Base-by-base conservation (phyloP, 208 protist species). In the Strigomonas galati region DNA sequence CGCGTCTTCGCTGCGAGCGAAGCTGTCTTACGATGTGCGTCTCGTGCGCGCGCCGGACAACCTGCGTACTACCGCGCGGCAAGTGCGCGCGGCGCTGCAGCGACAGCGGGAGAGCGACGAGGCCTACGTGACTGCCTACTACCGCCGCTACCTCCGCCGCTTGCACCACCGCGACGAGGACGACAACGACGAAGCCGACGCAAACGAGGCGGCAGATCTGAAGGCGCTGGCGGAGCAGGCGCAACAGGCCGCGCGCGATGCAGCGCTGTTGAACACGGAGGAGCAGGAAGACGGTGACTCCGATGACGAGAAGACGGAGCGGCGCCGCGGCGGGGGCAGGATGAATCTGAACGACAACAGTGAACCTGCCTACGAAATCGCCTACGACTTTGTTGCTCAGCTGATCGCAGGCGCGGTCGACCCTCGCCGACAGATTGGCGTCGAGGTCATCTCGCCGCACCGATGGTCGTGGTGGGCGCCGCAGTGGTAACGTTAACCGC, bases 401-500 rank as follows among this genome's bases (percentile, higher is more conserved):
- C 72, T 94, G 19, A 84, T 94, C 61, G 57, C 43, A 10, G 74
- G 74, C 3, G 78, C 88, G 27, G 79, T 75, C 4, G 62, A 76
- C 31, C 74, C 80, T 56, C 60, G 73, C 28, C 76, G 87, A 24
- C 56, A 88, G 49, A 6, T 87, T 0, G 85, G 83, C 37, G 72
- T 81, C 30, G 62, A 69, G 9, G 58, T 62, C 35, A 52, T 74
- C n/a, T 57, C 71, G 1, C 88, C 84, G 35, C 88, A 94, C 54
- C 21, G 37, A n/a, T 91, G 85, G 84, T 32, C 30, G 35, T 69
- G 70, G 23, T 94, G 88, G 88, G 78, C 85, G 37, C 88, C 88
- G 15, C 88, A 94, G 2, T 94, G 88, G 88, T 94, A 81, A 46
- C 9, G 6, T 17, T 44, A 17, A 6, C 6, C 6, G 37, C 6